Percentiles rank a stretch among this genome's conserved stretches.
These are phyloP conservation scores for Flaveria robusta DNA, from an alignment of 129 eudicot species.

Conservation along the genomic window DNA sequence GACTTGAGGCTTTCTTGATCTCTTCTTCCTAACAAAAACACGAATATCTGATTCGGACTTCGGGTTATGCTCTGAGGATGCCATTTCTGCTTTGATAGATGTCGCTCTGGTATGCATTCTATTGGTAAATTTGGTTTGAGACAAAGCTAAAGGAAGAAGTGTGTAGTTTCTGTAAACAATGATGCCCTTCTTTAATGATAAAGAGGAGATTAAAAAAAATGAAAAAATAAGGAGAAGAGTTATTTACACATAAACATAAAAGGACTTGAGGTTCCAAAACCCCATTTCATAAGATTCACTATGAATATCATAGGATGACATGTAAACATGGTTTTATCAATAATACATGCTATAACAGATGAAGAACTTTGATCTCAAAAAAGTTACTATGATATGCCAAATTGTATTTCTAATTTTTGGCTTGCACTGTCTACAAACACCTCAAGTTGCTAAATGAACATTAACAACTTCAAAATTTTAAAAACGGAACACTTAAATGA, in stretches of 20 bases:
- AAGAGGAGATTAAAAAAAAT: neutral
- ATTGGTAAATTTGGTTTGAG: constrained; percentile 29
- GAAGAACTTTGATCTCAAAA: neutral
- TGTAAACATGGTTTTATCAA: neutral
- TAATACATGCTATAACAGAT: neutral
- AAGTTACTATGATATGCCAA: neutral
- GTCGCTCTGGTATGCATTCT: constrained; percentile 30
- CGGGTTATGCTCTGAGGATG: constrained; percentile 32
- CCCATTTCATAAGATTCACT: neutral
- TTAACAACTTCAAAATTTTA: too few relatives aligned
- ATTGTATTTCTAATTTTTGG: constrained; percentile 4
- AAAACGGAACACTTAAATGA: too few relatives aligned
- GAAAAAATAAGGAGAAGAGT: too few relatives aligned
- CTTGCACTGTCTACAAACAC: neutral
- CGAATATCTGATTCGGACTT: constrained; percentile 40
- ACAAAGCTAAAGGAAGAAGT: constrained; percentile 31
- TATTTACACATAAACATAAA: neutral
- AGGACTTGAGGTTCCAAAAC: neutral
- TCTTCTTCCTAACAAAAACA: constrained; percentile 55
- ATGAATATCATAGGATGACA: neutral
- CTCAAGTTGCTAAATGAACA: too few relatives aligned
- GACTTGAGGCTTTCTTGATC: constrained; percentile 41
- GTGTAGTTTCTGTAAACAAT: constrained; percentile 31
- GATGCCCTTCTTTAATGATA: constrained; percentile 7
- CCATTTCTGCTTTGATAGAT: constrained; percentile 38